Conservation (phyloP, 306 rosid genomes). For the Glycine latifolia region DNA sequence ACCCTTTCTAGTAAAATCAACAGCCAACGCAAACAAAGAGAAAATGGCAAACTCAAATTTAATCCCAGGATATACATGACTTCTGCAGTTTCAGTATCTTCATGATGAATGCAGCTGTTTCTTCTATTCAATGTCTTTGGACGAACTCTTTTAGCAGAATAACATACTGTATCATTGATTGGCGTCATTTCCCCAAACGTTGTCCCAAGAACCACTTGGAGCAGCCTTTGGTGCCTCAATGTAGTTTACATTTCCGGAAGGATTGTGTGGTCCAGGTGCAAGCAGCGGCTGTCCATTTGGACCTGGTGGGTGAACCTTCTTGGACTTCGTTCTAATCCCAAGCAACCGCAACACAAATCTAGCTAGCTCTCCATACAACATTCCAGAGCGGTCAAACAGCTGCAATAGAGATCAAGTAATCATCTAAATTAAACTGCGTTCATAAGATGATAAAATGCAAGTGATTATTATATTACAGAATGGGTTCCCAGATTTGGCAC, state of each 20-base stretch:
- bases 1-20: constrained; percentile 37
- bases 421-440: constrained; percentile 9
- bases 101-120: not conserved
- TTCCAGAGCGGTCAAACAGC: constrained; percentile 91
- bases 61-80: constrained; percentile 26
- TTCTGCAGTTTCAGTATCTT: not conserved
- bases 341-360: constrained; percentile 83
- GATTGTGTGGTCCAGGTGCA: constrained; percentile 57
- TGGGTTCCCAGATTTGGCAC: constrained; percentile 2
- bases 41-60: constrained; percentile 38
- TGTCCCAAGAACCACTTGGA: constrained; percentile 86
- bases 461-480: not conserved
- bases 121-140: constrained; percentile 40
- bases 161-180: constrained; percentile 47
- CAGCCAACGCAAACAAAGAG: constrained; percentile 15
- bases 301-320: constrained; percentile 61
- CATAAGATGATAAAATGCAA: constrained; percentile 14
- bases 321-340: constrained; percentile 69
- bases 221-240: constrained; percentile 78
- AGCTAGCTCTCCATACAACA: constrained; percentile 93
- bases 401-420: constrained; percentile 51
- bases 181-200: constrained; percentile 76
- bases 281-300: constrained; percentile 69
- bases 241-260: constrained; percentile 55
- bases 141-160: constrained; percentile 14